These are phyloP conservation scores for Sporothrix brasiliensis DNA, from an alignment of 2,329 filamentous ascomycete species.

Conservation along the genomic window DNA sequence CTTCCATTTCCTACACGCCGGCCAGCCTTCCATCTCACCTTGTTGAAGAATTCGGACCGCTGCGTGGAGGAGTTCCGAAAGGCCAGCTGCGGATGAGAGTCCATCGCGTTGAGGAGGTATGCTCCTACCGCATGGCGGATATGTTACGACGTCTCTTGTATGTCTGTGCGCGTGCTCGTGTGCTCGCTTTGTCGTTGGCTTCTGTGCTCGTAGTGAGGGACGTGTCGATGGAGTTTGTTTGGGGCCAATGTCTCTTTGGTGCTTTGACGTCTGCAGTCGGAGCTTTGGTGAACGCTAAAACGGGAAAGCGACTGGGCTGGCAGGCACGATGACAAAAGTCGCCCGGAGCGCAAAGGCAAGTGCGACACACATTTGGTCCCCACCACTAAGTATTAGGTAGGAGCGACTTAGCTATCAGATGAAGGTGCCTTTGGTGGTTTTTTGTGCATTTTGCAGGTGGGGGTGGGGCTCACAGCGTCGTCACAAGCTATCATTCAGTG, in stretches of 20 bases:
- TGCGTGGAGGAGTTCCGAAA: conserved; percentile 38
- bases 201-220: neutral
- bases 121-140: conserved; percentile 1
- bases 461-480: conserved; percentile 20
- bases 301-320: neutral
- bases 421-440: neutral
- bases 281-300: neutral
- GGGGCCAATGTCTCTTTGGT: neutral
- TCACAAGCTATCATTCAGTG: conserved; percentile 15
- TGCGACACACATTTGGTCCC: neutral
- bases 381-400: neutral
- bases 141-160: neutral
- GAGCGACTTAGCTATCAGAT: conserved; percentile 29
- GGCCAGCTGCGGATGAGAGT: conserved; percentile 25
- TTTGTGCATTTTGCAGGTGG: neutral
- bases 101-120: conserved; percentile 28
- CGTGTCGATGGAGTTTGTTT: neutral
- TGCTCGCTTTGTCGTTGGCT: conserved; percentile 14
- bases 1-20: neutral
- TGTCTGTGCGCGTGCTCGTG: neutral
- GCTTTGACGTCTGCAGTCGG: neutral
- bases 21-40: conserved; percentile 32
- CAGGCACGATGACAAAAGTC: neutral
- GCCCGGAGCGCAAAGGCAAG: conserved; percentile 2
- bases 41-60: conserved; percentile 38